These are phyloP conservation scores for Cytospora paraplurivora DNA, from an alignment of 2,329 filamentous ascomycete genomes.

Conservation along the genomic window DNA sequence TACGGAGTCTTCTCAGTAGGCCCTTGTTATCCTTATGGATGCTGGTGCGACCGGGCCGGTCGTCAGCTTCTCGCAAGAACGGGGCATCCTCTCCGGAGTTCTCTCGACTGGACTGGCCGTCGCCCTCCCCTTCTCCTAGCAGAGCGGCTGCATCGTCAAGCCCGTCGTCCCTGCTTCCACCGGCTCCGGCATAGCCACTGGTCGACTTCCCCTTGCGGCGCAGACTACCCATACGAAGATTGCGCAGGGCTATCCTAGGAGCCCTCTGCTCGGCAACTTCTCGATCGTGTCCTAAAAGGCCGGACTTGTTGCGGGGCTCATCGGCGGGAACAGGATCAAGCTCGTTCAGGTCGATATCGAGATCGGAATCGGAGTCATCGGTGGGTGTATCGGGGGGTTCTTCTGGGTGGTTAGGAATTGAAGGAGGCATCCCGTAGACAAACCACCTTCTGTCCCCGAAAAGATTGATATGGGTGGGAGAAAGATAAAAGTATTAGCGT, in stretches of 20 bases:
- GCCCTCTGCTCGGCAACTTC: conserved; percentile 47
- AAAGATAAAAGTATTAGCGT: conserved; percentile 23
- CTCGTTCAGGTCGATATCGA: conserved; percentile 77
- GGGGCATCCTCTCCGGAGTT: conserved; percentile 72
- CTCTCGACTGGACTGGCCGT: conserved; percentile 41
- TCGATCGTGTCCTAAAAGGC: conserved; percentile 54
- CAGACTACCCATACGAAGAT: conserved; percentile 66
- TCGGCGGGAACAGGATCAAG: conserved; percentile 62
- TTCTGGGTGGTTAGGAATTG: conserved; percentile 53
- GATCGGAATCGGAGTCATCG: conserved; percentile 76
- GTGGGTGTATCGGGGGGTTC: conserved; percentile 66
- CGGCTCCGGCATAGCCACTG: conserved; percentile 62
- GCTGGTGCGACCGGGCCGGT: conserved; percentile 38
- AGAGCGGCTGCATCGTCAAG: conserved; percentile 70
- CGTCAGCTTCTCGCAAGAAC: conserved; percentile 57
- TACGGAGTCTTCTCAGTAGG: conserved; percentile 46
- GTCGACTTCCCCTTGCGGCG: conserved; percentile 58
- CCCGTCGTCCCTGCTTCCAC: conserved; percentile 55
- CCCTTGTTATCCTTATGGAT: conserved; percentile 41
- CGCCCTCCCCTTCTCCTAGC: conserved; percentile 55
- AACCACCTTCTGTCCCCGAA: conserved; percentile 22
- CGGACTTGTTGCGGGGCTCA: conserved; percentile 34
- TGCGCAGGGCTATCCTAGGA: conserved; percentile 70
- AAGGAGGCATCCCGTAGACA: conserved; percentile 58
- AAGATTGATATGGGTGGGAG: conserved; percentile 22